Conservation (phyloP, 140 eudicot genomes). For the Oenanthe javanica region DNA sequence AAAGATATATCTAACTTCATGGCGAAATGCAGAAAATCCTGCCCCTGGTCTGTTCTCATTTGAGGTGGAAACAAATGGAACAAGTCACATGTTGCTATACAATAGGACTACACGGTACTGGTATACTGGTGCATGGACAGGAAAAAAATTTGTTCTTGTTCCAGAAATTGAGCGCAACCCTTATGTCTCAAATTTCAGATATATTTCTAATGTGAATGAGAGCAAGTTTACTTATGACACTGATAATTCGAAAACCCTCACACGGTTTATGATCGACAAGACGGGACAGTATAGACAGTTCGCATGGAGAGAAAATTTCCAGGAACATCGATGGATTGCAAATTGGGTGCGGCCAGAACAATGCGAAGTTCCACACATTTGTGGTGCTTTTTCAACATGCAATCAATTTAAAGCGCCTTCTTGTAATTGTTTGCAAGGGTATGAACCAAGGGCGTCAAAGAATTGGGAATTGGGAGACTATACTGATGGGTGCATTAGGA, state of each 20-base stretch:
- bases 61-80: slow-evolving; percentile 13
- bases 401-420: background rate
- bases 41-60: slow-evolving; percentile 16
- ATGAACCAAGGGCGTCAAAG: slow-evolving; percentile 8
- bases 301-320: background rate
- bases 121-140: slow-evolving; percentile 16
- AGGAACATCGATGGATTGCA: slow-evolving; percentile 1
- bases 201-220: slow-evolving; percentile 17
- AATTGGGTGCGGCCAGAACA: slow-evolving; percentile 17
- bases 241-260: slow-evolving; percentile 4
- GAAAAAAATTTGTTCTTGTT: slow-evolving; percentile 2
- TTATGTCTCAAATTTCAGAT: slow-evolving; percentile 4
- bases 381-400: slow-evolving; percentile 11
- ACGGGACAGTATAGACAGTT: slow-evolving; percentile 15
- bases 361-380: slow-evolving; percentile 7
- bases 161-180: slow-evolving; percentile 17
- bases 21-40: slow-evolving; percentile 21
- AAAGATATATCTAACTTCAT: slow-evolving; percentile 4
- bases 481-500: slow-evolving; percentile 9
- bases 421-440: slow-evolving; percentile 6
- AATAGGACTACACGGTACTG: slow-evolving; percentile 5
- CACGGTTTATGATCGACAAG: slow-evolving; percentile 19
- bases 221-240: slow-evolving; percentile 18
- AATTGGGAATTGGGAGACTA: slow-evolving; percentile 9
- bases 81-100: slow-evolving; percentile 9